Conservation (phyloP, 495 filamentous ascomycete species). For the Xylaria acuta region DNA sequence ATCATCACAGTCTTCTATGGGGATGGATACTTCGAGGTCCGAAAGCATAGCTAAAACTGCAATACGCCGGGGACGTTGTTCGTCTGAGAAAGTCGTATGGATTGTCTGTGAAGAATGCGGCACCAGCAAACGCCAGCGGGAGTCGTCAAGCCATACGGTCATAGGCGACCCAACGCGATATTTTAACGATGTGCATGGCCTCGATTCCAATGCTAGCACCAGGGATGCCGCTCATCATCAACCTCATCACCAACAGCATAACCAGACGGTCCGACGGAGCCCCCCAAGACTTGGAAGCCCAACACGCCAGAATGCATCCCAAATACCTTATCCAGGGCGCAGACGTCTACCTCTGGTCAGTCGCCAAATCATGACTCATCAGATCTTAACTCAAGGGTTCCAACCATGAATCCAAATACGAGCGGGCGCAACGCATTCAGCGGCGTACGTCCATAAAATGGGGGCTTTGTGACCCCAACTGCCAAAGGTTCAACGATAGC, state of each 20-base stretch:
- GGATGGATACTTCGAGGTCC: constrained; percentile 33
- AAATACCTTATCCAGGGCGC: constrained; percentile 35
- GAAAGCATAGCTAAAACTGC: constrained; percentile 32
- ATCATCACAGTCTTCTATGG: constrained; percentile 38
- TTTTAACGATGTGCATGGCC: constrained; percentile 37
- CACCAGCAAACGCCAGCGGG: constrained; percentile 39
- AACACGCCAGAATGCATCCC: constrained; percentile 19
- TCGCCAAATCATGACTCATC: constrained; percentile 42
- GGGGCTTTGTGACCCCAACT: not conserved
- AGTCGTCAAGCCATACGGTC: constrained; percentile 28
- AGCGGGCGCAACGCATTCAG: not conserved
- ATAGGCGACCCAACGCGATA: constrained; percentile 41
- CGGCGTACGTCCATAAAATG: not conserved
- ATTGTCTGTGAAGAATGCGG: constrained; percentile 43
- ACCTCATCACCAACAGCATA: constrained; percentile 14
- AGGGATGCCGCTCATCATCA: constrained; percentile 25
- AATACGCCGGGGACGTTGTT: constrained; percentile 36
- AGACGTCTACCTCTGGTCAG: constrained; percentile 40
- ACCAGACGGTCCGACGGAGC: constrained; percentile 18
- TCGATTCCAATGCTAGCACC: not conserved
- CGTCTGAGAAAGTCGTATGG: constrained; percentile 40
- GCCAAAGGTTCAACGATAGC: not conserved
- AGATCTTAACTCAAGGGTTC: constrained; percentile 41
- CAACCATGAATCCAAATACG: constrained; percentile 29
- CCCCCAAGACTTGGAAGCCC: constrained; percentile 27